Evolutionary conservation across 768 basidiomycete species (phyloP).

Genomic region (Mycena filopes): DNA sequence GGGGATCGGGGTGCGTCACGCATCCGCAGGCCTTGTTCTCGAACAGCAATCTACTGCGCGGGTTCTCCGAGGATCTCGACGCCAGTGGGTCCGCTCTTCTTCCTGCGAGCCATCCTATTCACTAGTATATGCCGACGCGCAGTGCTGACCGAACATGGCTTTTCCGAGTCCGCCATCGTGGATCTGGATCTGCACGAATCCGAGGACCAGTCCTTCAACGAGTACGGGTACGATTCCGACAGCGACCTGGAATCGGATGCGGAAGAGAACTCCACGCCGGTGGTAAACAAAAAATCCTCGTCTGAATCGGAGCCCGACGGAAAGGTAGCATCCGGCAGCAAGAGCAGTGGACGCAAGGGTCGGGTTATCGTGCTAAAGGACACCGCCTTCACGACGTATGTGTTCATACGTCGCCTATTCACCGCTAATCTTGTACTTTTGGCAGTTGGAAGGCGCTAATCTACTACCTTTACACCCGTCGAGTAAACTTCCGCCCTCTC

Average conservation of each 20-base stretch:
- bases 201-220: not conserved
- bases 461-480: conserved; percentile 28
- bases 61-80: conserved; percentile 19
- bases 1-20: not conserved
- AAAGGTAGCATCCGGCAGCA: no score
- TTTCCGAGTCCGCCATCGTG: conserved; percentile 11
- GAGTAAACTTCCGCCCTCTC: conserved; percentile 5
- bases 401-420: not conserved
- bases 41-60: conserved; percentile 13
- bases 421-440: not conserved
- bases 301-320: no score
- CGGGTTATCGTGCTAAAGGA: not conserved
- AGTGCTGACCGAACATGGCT: conserved; percentile 3
- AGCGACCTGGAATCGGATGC: conserved; percentile 28
- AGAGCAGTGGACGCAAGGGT: no score
- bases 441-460: conserved; percentile 27
- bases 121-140: no score
- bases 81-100: conserved; percentile 14
- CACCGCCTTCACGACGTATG: conserved; percentile 25
- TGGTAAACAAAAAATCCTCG: no score
- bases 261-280: not conserved
- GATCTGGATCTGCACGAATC: conserved; percentile 13
- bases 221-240: conserved; percentile 27
- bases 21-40: conserved; percentile 23
- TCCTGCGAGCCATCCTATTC: no score